A percentile compares a stretch with the other conserved stretches of the same genome.
These are phyloP conservation scores for Pseudogymnoascus sp. DNA, from an alignment of 2,329 filamentous ascomycete species.

Conservation along the genomic window DNA sequence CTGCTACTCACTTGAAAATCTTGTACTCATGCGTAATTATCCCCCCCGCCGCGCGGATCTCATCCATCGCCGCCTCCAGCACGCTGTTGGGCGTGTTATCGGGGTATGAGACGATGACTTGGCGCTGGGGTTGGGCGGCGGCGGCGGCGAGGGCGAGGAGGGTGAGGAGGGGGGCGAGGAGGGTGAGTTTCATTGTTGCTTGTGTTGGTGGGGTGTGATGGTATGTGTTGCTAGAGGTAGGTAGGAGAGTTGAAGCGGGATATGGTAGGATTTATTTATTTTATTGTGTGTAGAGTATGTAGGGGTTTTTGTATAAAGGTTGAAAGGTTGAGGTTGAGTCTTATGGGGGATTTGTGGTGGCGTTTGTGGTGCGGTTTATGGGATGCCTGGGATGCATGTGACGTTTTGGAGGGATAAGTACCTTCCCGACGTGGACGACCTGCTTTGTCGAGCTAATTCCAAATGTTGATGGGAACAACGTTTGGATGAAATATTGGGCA, in stretches of 20 bases:
- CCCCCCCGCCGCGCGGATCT: constrained; percentile 63
- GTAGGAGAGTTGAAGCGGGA: too few species aligned
- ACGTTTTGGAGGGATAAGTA: background rate
- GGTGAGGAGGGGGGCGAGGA: constrained; percentile 48
- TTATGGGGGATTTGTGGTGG: background rate
- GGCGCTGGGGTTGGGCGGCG: constrained; percentile 49
- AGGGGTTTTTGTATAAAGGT: background rate
- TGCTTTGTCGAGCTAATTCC: background rate
- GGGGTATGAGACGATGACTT: constrained; percentile 73
- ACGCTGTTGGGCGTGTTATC: constrained; percentile 58
- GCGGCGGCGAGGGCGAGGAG: constrained; percentile 57
- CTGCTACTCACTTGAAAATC: constrained; percentile 53
- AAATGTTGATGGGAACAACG: background rate
- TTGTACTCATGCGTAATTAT: constrained; percentile 72
- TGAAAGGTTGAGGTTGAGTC: background rate
- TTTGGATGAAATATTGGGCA: background rate
- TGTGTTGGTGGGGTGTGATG: background rate
- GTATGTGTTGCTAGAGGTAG: too few species aligned
- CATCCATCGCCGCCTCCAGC: constrained; percentile 63
- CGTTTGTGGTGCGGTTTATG: background rate
- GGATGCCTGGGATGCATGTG: constrained; percentile 5
- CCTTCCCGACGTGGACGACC: background rate
- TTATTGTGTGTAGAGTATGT: background rate
- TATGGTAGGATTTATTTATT: too few species aligned
- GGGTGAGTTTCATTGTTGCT: constrained; percentile 54